Evolutionary conservation across 2,329 filamentous ascomycete genomes (phyloP), one percentile per base, ranked within the genome.

Genomic region (Verticillium zaregamsianum): DNA sequence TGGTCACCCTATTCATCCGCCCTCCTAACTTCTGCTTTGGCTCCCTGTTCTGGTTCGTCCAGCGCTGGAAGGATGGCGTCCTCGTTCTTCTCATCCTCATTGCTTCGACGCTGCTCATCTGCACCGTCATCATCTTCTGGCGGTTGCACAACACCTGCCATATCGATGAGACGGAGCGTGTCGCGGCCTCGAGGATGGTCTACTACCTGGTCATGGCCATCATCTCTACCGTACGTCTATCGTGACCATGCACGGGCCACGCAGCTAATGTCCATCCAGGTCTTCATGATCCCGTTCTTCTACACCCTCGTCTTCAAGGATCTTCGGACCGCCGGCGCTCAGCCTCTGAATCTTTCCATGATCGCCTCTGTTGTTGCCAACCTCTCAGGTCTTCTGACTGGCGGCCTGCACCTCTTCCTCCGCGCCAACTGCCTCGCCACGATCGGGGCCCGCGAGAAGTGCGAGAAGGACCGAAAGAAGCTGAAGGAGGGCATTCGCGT

Each of bases 131-230:
- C 31, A 82, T 90, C 58, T 88, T 85, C 69, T 70, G 83, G 45
- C 84, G 82, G 63, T 75, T 91, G 28, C 82, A 81, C 66, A 80
- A 79, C 37, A 82, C 80, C 62, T 74, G 79, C 15, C 77, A 79
- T 17, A 79, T 90, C 58, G 85, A 87, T 45, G 76, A 81, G 23
- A 78, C 81, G 17, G 86, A 90, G 71, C 79, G 88, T 56, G 81
- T 86, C 62, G 80, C 85, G 37, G 88, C 88, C 4, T 90, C 88
- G 7, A 80, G 86, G 63, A 90, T 90, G 86, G 84, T 89, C 12
- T 91, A 89, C 70, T 90, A 88, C 69, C 76, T 90, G 65, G 72
- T 81, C 2, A 71, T 89, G 59, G 85, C 80, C 17, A 75, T 86
- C 60, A 72, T 84, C 57, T 86, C 81, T 60, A 85, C 82, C 70